Evolutionary conservation across 257 asterid genomes (phyloP), one percentile per base, ranked within the genome.

Genomic region (Przewalskia tangutica): DNA sequence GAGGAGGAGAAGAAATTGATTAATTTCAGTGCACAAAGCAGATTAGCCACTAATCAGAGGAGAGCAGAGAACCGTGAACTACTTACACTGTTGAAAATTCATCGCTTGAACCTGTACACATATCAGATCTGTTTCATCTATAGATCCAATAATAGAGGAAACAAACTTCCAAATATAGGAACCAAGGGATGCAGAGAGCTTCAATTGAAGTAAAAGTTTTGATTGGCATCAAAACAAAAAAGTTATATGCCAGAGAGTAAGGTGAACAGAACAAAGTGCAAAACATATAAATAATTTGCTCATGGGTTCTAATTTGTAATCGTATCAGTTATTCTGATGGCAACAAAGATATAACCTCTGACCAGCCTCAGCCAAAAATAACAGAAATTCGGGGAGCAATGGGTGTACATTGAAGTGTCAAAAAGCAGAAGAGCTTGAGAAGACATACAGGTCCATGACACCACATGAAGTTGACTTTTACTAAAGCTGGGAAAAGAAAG

Each of bases 31-130:
- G 66, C 50, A 58, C 34, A 62, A 27, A 71, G 12, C 12, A 51
- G 34, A 32, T 40, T 55, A 71, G 18, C 73, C 14, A 17, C 16
- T 10, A 70, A 18, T 20, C 55, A 58, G 59, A 71, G 68, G 53
- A 62, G 63, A 62, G 71, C 40, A 81, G 77, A 63, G 38, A 65
- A 65, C 54, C 54, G 56, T 44, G 70, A 38, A 77, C 65, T 20
- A 87, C 82, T 85, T 73, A 83, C 85, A 70, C 54, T 16, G 71
- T 64, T 27, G 51, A 73, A 60, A 68, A 59, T 83, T 80, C 81
- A 81, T 80, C 42, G 85, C 85, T 83, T 78, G 85, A 62, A 86
- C 60, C 71, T 53, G 68, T 82, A 77, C 75, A 80, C 48, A 78
- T 66, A 70, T 78, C 68, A 81, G 83, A 82, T 82, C 81, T 84